Evolutionary conservation across 352 stramenopile species (phyloP), one percentile per base, ranked within the genome.

Genomic region (Globisporangium perplexum): DNA sequence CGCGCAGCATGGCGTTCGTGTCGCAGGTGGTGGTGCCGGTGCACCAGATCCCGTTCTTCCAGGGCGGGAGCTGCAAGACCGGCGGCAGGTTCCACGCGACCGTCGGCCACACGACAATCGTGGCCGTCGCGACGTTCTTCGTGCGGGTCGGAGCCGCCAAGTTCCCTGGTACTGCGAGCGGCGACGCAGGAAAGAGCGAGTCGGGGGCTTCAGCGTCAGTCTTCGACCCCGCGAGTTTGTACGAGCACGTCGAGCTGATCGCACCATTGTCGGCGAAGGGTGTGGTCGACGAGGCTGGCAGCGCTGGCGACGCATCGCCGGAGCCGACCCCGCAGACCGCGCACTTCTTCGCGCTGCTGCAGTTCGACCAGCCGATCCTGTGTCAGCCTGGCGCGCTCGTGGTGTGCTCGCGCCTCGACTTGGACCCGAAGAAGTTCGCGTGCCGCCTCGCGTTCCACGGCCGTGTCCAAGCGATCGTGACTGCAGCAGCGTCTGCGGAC

Each of bases 381-480:
- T 90, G 76, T 38, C 77, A 69, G 24, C 63, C 70, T 0, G 57
- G 63, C 2, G 62, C 68, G 1, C 55, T 91, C 5, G 63, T 92
- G 4, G 80, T 95, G 17, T 90, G 83, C 46, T 90, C 76, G 3
- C 81, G 83, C 1, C 68, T 93, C 1, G 84, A 93, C 54, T 59
- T 86, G 3, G 73, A 89, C 26, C 66, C 74, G 0, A 89, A 88
- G 46, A 65, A 64, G 11, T 69, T 74, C 43, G 53, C 71, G 5
- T 93, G 82, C 60, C 83, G 85, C 7, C 57, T 95, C 24, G 81
- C 77, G 7, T 93, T 93, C 47, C 74, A 92, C 44, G 85, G 80
- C 1, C 55, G 50, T 14, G 58, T 93, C 20, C 56, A 71, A 6
- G 63, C 59, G 4, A 57, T 78, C n/a, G 72, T 86, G 18, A 62